Evolutionary conservation across 2,329 filamentous ascomycete genomes (phyloP).

Genomic region (Knufia fluminis): DNA sequence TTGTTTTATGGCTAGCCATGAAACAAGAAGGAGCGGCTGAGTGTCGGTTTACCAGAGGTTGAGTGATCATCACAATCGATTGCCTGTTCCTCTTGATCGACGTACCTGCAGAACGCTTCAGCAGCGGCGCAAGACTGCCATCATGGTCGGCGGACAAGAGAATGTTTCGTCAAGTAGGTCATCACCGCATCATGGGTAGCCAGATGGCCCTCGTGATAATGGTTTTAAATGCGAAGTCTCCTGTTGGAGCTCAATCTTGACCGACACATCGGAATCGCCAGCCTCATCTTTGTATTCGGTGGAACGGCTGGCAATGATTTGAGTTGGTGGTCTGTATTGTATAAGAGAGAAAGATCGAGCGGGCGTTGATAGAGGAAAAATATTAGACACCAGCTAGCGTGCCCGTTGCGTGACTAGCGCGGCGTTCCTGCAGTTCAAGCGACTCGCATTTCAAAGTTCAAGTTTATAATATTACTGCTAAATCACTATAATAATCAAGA

Average conservation of each 20-base stretch:
- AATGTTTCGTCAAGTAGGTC: slow-evolving; percentile 58
- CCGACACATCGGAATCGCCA: slow-evolving; percentile 63
- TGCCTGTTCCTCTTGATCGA: slow-evolving; percentile 5
- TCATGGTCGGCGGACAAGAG: neutral
- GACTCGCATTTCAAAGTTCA: neutral
- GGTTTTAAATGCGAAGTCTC: slow-evolving; percentile 65
- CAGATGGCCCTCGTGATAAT: slow-evolving; percentile 61
- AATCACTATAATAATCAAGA: neutral
- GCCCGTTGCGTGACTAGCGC: neutral
- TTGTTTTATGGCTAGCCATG: slow-evolving; percentile 15
- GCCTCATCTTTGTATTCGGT: slow-evolving; percentile 41
- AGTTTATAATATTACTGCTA: neutral
- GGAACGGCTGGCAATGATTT: slow-evolving; percentile 60
- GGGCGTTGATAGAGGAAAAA: slow-evolving; percentile 13
- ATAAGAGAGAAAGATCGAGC: slow-evolving; percentile 30
- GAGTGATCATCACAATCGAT: slow-evolving; percentile 10
- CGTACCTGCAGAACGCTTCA: neutral
- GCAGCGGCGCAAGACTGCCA: neutral
- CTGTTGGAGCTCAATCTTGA: slow-evolving; percentile 50
- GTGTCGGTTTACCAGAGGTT: slow-evolving; percentile 43
- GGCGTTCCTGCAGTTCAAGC: slow-evolving; percentile 8
- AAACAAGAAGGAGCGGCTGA: slow-evolving; percentile 37
- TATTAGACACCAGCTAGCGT: slow-evolving; percentile 9
- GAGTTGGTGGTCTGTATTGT: slow-evolving; percentile 59
- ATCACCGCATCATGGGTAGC: slow-evolving; percentile 57